These are phyloP conservation scores for Saturnispora ahearnii DNA, from an alignment of 805 yeast genomes.

Conservation along the genomic window DNA sequence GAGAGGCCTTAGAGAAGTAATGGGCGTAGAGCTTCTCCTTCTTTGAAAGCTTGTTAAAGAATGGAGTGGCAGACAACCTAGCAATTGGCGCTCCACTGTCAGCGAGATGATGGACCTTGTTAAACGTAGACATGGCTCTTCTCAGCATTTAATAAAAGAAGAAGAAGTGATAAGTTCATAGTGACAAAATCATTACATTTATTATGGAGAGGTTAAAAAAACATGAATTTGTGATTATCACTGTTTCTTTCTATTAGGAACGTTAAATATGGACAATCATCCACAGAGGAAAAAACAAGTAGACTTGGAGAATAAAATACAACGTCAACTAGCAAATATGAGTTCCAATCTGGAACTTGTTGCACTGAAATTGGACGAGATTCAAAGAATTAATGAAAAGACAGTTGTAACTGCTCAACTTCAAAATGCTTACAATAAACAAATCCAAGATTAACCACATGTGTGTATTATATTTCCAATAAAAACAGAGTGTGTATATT, in stretches of 20 bases:
- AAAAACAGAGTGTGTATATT: background rate
- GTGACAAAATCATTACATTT: background rate
- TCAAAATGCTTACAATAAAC: slow-evolving; percentile 1
- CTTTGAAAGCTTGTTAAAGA: slow-evolving; percentile 54
- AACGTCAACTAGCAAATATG: background rate
- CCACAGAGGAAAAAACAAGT: slow-evolving; percentile 5
- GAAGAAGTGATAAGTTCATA: background rate
- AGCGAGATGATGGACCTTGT: slow-evolving; percentile 33
- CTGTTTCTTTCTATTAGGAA: background rate
- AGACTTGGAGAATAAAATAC: background rate
- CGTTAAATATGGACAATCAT: background rate
- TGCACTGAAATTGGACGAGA: background rate
- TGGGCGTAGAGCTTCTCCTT: slow-evolving; percentile 70
- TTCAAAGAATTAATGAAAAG: slow-evolving; percentile 3
- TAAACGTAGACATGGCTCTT: slow-evolving; percentile 11
- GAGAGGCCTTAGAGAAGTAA: slow-evolving; percentile 73
- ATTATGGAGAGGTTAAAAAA: too few species aligned
- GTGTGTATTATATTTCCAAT: background rate
- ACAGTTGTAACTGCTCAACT: slow-evolving; percentile 6
- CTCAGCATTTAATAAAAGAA: background rate
- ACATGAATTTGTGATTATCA: too few species aligned
- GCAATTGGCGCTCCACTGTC: slow-evolving; percentile 64
- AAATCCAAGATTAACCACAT: background rate
- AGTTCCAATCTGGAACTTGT: background rate
- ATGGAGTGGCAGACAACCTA: slow-evolving; percentile 57